phyloP scores from a whole-genome alignment of 2,329 filamentous ascomycete genomes.

The Fusarium xylarioides region DNA sequence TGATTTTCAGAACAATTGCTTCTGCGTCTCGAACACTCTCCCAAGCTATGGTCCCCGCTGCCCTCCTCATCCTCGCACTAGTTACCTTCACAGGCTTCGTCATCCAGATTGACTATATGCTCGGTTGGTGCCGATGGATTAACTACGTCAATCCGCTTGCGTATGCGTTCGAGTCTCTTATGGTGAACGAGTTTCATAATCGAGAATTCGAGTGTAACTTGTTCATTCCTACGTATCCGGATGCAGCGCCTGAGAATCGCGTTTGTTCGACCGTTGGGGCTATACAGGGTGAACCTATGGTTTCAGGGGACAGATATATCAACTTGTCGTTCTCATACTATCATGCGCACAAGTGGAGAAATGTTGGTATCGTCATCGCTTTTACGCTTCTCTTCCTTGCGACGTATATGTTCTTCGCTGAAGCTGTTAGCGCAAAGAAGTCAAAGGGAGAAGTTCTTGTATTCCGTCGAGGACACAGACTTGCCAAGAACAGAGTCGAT shows the following conservation, averaged over 20 bases:
- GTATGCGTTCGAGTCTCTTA: constrained; percentile 71
- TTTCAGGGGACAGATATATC: constrained; percentile 60
- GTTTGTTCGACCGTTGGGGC: constrained; percentile 60
- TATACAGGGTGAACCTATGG: constrained; percentile 52
- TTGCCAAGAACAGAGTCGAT: neutral
- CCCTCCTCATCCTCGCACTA: constrained; percentile 46
- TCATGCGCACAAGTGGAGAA: constrained; percentile 61
- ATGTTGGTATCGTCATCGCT: constrained; percentile 64
- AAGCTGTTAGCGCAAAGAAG: constrained; percentile 58
- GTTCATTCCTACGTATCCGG: constrained; percentile 41
- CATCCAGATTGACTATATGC: constrained; percentile 57
- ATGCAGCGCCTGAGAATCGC: constrained; percentile 41
- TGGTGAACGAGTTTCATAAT: constrained; percentile 71
- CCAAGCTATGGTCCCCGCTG: constrained; percentile 52
- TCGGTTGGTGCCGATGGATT: constrained; percentile 73
- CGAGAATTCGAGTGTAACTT: constrained; percentile 43
- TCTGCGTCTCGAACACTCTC: constrained; percentile 62
- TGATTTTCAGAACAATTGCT: constrained; percentile 56
- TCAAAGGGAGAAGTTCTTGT: constrained; percentile 70
- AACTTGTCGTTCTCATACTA: constrained; percentile 54
- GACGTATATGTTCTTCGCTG: constrained; percentile 60
- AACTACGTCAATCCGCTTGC: constrained; percentile 70
- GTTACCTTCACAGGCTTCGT: constrained; percentile 58
- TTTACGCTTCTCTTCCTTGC: constrained; percentile 58
- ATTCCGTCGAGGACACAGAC: constrained; percentile 58